Base-by-base conservation (phyloP, 2,329 filamentous ascomycete species). In the Coniochaeta sp. region DNA sequence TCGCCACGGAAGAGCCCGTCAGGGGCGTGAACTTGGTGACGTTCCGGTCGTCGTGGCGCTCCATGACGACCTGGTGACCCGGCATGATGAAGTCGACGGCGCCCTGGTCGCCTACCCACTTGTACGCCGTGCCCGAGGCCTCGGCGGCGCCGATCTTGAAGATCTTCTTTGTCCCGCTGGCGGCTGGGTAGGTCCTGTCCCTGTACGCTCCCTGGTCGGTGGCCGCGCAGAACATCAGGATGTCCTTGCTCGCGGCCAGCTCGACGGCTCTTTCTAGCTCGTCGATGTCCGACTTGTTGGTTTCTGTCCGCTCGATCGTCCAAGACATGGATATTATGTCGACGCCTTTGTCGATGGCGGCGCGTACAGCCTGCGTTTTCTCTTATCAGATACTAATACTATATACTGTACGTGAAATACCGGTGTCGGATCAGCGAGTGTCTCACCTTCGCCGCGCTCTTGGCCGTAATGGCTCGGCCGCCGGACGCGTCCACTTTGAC, bases 241-340 rank as follows among this genome's bases (percentile, higher is more conserved):
- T 75, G 7, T 67, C 59, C n/a, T 58, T 58, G 2, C 62, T 57
- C 1, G 61, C 59, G 0, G 72, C 72, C 1, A 63, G 54, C 0
- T 52, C 44, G 28, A 75, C 67, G 14, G 73, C 72, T 0, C 58
- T 32, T 9, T 69, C 62, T 1, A 74, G 69, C 10, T 64, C 61
- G n/a, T 47, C 59, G 14, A 66, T 64, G 19, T 63, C 61, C 6
- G 55, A 55, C 1, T 67, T 57, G 55, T 42, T 66, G 24, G 47
- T 60, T 1, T 61, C 40, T 16, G 62, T 58, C 30, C 60, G 60
- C 3, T 64, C 57, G n/a, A 75, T 70, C 1, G 70, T 73, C 73
- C 72, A 75, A 1, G 69, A 72, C 69, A 75, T 74, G 55, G 70
- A 74, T 54, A 76, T 75, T 40, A 74, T 71, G 42, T 73, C 64